Evolutionary conservation across 495 filamentous ascomycete genomes (phyloP).

Genomic region (Letharia lupina): DNA sequence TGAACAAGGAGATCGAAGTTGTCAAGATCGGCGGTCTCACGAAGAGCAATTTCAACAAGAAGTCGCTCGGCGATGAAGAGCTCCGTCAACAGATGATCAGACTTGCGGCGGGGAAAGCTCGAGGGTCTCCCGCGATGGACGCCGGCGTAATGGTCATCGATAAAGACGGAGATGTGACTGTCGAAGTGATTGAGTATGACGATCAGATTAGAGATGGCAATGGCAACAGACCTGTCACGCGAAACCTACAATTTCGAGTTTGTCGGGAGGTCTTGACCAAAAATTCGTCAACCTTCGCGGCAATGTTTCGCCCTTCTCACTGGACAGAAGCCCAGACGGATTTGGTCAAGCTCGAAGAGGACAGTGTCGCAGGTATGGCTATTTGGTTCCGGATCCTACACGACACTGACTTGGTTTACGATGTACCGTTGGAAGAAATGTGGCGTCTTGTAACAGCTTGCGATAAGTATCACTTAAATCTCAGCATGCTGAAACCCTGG

Average conservation of each 20-base stretch:
- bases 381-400: constrained; percentile 14
- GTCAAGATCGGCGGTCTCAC: too few species aligned
- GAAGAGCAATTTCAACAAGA: too few species aligned
- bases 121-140: too few species aligned
- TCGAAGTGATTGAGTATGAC: constrained; percentile 7
- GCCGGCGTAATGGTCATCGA: too few species aligned
- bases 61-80: too few species aligned
- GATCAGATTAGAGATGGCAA: not conserved
- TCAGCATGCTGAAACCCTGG: constrained; percentile 14
- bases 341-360: constrained; percentile 1
- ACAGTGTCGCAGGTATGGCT: constrained; percentile 6
- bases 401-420: not conserved
- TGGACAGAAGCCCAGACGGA: constrained; percentile 3
- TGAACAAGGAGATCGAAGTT: too few species aligned
- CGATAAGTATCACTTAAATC: constrained; percentile 7
- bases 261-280: constrained; percentile 1
- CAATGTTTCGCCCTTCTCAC: not conserved
- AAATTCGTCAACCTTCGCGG: not conserved
- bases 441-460: constrained; percentile 13
- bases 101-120: too few species aligned
- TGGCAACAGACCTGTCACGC: not conserved
- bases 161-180: not conserved
- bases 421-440: constrained; percentile 1
- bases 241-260: constrained; percentile 7
- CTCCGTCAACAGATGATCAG: too few species aligned